These are phyloP conservation scores for Kwoniella dejecticola DNA, from an alignment of 768 basidiomycete species.

Conservation along the genomic window DNA sequence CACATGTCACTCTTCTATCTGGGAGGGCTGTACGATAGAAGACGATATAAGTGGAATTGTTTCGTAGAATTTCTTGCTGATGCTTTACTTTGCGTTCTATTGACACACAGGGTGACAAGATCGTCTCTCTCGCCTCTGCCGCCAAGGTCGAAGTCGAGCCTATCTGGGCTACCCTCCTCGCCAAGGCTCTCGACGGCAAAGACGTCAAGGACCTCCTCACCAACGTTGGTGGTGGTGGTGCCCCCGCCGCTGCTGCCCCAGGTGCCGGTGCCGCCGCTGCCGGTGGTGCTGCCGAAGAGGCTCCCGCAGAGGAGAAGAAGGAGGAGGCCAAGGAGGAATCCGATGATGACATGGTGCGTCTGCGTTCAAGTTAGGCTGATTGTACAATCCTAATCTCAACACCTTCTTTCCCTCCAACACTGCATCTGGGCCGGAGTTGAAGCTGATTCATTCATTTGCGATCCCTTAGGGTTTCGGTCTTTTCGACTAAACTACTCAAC, in stretches of 20 bases:
- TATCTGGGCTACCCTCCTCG: slow-evolving; percentile 96
- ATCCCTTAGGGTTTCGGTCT: slow-evolving; percentile 45
- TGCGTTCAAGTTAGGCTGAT: slow-evolving; percentile 16
- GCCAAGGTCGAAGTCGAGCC: slow-evolving; percentile 86
- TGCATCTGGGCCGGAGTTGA: no score
- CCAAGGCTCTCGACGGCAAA: slow-evolving; percentile 97
- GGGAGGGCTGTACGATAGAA: no score
- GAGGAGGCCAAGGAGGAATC: slow-evolving; percentile 68
- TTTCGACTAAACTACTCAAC: slow-evolving; percentile 47
- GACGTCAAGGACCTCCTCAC: slow-evolving; percentile 93
- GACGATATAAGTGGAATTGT: no score
- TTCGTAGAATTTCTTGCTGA: not conserved
- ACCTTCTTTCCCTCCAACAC: no score
- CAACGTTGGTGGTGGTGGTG: slow-evolving; percentile 91
- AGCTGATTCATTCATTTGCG: no score
- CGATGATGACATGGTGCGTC: slow-evolving; percentile 55
- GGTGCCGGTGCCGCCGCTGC: slow-evolving; percentile 63
- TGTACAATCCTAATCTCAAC: no score
- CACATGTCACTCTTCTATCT: no score
- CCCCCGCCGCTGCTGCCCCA: slow-evolving; percentile 67
- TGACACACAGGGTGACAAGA: slow-evolving; percentile 96
- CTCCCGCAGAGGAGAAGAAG: slow-evolving; percentile 69
- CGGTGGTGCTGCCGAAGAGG: slow-evolving; percentile 64
- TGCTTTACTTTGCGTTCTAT: no score
- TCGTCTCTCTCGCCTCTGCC: slow-evolving; percentile 76